Conservation (phyloP, 2,329 filamentous ascomycete species). For the Corinectria fuckeliana region DNA sequence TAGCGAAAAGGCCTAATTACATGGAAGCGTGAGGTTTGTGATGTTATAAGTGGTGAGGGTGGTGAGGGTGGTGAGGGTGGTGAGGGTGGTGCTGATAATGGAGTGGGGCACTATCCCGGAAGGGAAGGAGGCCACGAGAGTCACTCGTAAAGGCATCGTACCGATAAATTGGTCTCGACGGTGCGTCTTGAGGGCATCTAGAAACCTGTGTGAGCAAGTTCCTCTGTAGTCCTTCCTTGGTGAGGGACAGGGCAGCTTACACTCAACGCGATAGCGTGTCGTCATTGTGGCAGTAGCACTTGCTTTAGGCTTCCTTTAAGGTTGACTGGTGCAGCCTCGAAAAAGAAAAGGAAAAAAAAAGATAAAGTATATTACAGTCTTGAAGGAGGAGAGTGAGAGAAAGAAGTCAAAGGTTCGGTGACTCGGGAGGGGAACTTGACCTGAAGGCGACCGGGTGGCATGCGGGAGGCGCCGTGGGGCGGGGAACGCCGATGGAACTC, state of each 20-base stretch:
- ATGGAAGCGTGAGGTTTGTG: no score
- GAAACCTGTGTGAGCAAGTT: conserved; percentile 27
- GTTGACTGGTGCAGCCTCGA: neutral
- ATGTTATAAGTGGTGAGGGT: neutral
- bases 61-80: neutral
- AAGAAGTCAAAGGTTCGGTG: conserved; percentile 14
- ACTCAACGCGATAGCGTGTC: conserved; percentile 74
- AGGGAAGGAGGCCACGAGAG: conserved; percentile 4
- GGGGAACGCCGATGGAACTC: conserved; percentile 30
- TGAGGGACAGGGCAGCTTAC: conserved; percentile 53
- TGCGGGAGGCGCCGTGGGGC: conserved; percentile 36
- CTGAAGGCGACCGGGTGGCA: conserved; percentile 22
- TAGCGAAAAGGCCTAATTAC: conserved; percentile 10
- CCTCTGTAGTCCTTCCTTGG: conserved; percentile 10
- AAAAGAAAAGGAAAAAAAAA: neutral
- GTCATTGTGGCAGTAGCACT: conserved; percentile 54
- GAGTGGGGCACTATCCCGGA: conserved; percentile 1
- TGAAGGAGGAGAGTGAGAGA: conserved; percentile 5
- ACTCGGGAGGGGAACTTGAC: conserved; percentile 19
- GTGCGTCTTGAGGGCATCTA: conserved; percentile 78
- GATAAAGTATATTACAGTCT: no score
- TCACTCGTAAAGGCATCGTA: conserved; percentile 43
- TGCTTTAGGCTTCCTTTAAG: neutral
- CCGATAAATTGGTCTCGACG: conserved; percentile 88
- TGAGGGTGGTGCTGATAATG: conserved; percentile 3